phyloP scores from a whole-genome alignment of 1,284 basidiomycete species.

The Hemileia vastatrix region DNA sequence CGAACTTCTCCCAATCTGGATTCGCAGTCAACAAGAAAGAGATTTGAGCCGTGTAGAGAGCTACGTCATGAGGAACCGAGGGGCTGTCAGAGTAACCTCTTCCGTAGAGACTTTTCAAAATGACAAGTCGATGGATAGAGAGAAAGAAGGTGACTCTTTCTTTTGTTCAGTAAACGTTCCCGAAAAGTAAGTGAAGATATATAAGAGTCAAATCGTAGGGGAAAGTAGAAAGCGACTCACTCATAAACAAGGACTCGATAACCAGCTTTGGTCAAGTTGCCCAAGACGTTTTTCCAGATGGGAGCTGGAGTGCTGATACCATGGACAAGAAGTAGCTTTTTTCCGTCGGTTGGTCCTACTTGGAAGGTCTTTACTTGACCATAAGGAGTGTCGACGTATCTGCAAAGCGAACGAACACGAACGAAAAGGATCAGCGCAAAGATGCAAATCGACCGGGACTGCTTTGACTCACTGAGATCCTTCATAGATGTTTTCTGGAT shows the following conservation, averaged over 20 bases:
- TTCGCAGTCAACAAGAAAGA: too few relatives aligned
- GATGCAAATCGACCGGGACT: background rate
- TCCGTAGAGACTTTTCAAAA: too few relatives aligned
- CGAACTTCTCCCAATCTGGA: too few relatives aligned
- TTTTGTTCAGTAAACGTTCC: too few relatives aligned
- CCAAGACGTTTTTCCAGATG: conserved; percentile 25
- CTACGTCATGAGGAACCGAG: too few relatives aligned
- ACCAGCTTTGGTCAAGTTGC: conserved; percentile 27
- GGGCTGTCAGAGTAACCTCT: too few relatives aligned
- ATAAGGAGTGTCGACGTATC: background rate
- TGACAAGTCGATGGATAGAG: too few relatives aligned
- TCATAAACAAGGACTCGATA: conserved; percentile 29
- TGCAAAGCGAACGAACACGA: background rate
- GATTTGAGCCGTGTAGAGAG: too few relatives aligned
- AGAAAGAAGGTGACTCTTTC: too few relatives aligned
- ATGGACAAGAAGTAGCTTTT: background rate
- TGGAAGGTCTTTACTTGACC: background rate
- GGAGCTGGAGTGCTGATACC: conserved; percentile 24
- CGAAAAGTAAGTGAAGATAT: too few relatives aligned
- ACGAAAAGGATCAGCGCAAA: background rate
- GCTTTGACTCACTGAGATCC: background rate
- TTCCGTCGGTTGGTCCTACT: background rate
- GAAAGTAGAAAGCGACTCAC: too few relatives aligned
- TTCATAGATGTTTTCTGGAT: background rate
- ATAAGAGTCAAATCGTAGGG: too few relatives aligned